phyloP scores from a whole-genome alignment of 1,284 basidiomycete genomes.

The Cutaneotrichosporon sp. region DNA sequence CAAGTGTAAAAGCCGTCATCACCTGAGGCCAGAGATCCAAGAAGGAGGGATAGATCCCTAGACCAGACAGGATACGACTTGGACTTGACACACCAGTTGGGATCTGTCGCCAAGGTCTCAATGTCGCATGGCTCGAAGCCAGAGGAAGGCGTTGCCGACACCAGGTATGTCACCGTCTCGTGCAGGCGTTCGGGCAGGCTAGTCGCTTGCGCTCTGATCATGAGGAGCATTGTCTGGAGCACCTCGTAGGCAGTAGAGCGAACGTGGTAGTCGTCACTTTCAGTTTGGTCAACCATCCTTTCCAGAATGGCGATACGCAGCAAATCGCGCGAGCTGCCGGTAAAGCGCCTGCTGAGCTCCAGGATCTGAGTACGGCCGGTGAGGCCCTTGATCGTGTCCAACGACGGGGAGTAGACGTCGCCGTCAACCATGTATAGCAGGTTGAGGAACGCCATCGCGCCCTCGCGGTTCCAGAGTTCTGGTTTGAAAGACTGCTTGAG shows the following conservation, averaged over 20 bases:
- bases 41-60: conserved; percentile 55
- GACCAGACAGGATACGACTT: conserved; percentile 56
- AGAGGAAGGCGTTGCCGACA: neutral
- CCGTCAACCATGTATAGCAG: conserved; percentile 53
- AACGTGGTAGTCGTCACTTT: conserved; percentile 14
- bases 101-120: conserved; percentile 1
- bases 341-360: neutral
- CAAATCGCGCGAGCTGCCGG: neutral
- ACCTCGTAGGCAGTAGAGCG: conserved; percentile 20
- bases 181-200: conserved; percentile 3
- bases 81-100: conserved; percentile 19
- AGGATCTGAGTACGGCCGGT: conserved; percentile 3
- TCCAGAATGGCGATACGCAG: conserved; percentile 13
- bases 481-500: conserved; percentile 67
- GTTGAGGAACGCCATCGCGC: conserved; percentile 67
- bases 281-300: conserved; percentile 13
- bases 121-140: neutral
- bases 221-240: conserved; percentile 10
- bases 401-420: conserved; percentile 42
- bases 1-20: conserved; percentile 65
- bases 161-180: conserved; percentile 5
- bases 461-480: conserved; percentile 56
- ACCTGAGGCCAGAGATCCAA: conserved; percentile 58
- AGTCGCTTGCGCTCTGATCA: conserved; percentile 4
- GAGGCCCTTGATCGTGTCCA: conserved; percentile 41